These are phyloP conservation scores for Panaeolus cyanescens DNA, from an alignment of 768 basidiomycete species.

Conservation along the genomic window DNA sequence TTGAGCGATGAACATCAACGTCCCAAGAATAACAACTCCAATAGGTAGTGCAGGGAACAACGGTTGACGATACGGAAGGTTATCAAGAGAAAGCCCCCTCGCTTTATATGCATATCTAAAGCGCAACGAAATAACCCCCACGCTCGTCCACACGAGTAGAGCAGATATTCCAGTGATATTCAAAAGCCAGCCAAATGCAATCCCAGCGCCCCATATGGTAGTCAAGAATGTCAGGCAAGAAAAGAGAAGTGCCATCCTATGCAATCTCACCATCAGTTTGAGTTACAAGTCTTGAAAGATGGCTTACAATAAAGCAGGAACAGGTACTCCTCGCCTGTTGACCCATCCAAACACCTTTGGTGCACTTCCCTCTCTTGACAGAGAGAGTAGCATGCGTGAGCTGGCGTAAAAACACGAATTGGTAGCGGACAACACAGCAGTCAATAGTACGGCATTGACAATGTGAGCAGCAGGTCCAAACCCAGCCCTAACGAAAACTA, in stretches of 20 bases:
- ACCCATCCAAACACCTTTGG: conserved; percentile 67
- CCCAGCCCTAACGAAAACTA: conserved; percentile 62
- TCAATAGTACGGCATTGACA: conserved; percentile 68
- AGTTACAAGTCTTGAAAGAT: conserved; percentile 24
- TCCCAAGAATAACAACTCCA: conserved; percentile 48
- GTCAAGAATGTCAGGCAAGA: conserved; percentile 55
- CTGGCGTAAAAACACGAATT: conserved; percentile 69
- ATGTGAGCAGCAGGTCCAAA: conserved; percentile 64
- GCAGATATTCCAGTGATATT: conserved; percentile 69
- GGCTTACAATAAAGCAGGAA: conserved; percentile 53
- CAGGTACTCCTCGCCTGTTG: conserved; percentile 64
- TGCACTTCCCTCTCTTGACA: conserved; percentile 68
- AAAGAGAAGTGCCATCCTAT: conserved; percentile 49
- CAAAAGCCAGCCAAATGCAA: conserved; percentile 60
- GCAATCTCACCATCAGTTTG: conserved; percentile 12
- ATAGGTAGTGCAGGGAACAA: conserved; percentile 55
- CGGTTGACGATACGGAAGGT: conserved; percentile 62
- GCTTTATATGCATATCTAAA: conserved; percentile 64
- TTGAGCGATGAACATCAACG: conserved; percentile 55
- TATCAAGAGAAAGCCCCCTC: conserved; percentile 49
- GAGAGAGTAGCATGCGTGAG: conserved; percentile 58
- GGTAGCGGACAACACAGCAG: conserved; percentile 64
- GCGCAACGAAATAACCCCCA: conserved; percentile 55
- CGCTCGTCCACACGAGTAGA: conserved; percentile 67
- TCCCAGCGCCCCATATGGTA: conserved; percentile 57